phyloP scores from a whole-genome alignment of 768 basidiomycete species.

The Lyophyllum shimeji region DNA sequence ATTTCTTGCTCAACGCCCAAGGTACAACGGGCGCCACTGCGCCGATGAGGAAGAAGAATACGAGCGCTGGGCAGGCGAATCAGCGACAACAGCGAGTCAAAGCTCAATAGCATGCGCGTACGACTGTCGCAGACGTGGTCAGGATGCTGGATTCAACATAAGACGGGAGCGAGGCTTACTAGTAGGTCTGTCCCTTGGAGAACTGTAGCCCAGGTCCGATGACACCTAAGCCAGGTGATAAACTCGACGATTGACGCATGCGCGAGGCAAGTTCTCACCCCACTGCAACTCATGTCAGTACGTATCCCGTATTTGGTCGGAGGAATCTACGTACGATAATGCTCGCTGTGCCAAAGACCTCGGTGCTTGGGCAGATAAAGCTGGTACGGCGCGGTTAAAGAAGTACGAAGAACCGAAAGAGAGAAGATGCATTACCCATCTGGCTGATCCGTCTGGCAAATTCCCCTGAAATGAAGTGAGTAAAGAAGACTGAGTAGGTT shows the following conservation, averaged over 20 bases:
- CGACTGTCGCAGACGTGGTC: constrained; percentile 2
- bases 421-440: constrained; percentile 31
- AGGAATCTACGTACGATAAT: constrained; percentile 46
- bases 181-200: constrained; percentile 54
- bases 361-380: constrained; percentile 51
- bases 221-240: constrained; percentile 38
- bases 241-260: background rate
- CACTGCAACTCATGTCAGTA: background rate
- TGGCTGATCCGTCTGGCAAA: constrained; percentile 45
- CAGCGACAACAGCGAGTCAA: background rate
- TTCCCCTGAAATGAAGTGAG: constrained; percentile 29
- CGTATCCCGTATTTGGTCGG: background rate
- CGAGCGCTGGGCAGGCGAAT: constrained; percentile 37
- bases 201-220: constrained; percentile 61
- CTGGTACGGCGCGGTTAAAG: constrained; percentile 17
- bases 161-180: constrained; percentile 29
- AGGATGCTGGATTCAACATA: background rate
- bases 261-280: background rate
- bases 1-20: constrained; percentile 45
- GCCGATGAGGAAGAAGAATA: constrained; percentile 73
- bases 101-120: background rate
- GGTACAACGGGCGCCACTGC: constrained; percentile 48
- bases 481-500: background rate
- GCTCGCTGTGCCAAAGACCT: constrained; percentile 57
- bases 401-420: background rate